These are phyloP conservation scores for Stropharia rugosoannulata DNA, from an alignment of 768 basidiomycete genomes.

Conservation along the genomic window DNA sequence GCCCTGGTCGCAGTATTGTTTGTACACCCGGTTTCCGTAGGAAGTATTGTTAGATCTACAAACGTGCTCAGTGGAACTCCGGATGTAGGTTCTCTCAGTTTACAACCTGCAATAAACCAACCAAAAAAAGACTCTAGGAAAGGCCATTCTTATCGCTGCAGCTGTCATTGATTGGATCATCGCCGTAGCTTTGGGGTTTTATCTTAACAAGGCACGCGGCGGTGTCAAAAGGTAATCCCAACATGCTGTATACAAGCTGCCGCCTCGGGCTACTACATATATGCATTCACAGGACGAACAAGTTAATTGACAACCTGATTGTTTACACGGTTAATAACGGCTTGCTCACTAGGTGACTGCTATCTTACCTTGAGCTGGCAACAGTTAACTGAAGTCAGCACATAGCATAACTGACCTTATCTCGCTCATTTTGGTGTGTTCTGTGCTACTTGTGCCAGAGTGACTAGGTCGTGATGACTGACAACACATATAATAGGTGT, in stretches of 20 bases:
- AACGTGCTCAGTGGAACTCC: neutral
- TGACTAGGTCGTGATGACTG: too few species aligned
- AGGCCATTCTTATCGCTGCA: slow-evolving; percentile 8
- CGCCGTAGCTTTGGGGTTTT: slow-evolving; percentile 10
- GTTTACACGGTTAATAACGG: slow-evolving; percentile 11
- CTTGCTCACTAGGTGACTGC: slow-evolving; percentile 9
- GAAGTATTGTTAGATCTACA: neutral
- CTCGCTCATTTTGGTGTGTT: slow-evolving; percentile 8
- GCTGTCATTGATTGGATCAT: slow-evolving; percentile 12
- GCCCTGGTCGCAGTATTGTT: neutral
- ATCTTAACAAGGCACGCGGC: slow-evolving; percentile 9
- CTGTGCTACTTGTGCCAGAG: too few species aligned
- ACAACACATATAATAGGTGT: slow-evolving; percentile 2
- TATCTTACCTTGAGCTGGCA: neutral
- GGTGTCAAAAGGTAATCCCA: slow-evolving; percentile 7
- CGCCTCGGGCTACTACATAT: neutral
- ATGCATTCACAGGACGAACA: slow-evolving; percentile 6
- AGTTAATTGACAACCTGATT: slow-evolving; percentile 11
- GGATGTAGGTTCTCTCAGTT: neutral
- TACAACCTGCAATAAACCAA: neutral
- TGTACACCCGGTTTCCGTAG: too few species aligned
- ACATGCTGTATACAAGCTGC: neutral
- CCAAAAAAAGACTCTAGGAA: slow-evolving; percentile 2
- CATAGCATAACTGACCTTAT: slow-evolving; percentile 7
- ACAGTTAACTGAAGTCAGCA: neutral